Conservation (phyloP, 139 green algal genomes). For the Coccomyxa sp. region DNA sequence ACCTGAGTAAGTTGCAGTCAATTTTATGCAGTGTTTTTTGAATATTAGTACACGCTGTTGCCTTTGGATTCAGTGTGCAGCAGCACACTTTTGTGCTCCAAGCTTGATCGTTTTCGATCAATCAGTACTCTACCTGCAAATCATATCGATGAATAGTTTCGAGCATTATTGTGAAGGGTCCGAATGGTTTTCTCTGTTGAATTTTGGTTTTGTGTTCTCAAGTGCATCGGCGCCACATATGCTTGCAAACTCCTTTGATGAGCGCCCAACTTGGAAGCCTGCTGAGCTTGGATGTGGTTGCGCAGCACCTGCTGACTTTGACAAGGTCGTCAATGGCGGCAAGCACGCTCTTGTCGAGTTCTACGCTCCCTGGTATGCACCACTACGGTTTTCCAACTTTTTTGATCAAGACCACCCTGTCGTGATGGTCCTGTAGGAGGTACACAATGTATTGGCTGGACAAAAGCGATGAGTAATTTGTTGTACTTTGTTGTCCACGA, state of each 20-base stretch:
- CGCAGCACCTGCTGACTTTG: conserved; percentile 64
- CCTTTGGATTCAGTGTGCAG: neutral
- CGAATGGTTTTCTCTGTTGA: too few species aligned
- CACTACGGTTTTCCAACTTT: neutral
- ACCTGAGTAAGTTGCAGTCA: conserved; percentile 32
- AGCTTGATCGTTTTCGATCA: neutral
- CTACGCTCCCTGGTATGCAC: conserved; percentile 59
- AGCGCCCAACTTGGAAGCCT: neutral
- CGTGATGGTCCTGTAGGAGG: neutral
- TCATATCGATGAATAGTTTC: too few species aligned
- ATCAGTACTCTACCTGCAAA: neutral
- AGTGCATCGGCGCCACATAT: too few species aligned
- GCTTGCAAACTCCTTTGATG: neutral
- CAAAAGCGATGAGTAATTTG: neutral
- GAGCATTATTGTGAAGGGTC: too few species aligned
- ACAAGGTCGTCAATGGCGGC: conserved; percentile 52
- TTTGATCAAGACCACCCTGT: neutral
- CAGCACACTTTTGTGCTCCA: too few species aligned
- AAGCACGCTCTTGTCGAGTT: conserved; percentile 69
- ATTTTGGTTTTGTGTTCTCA: too few species aligned
- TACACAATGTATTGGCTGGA: neutral
- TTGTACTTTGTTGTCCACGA: neutral
- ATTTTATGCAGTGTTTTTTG: neutral
- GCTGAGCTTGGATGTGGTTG: neutral
- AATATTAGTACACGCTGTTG: neutral